Conservation (phyloP, 352 stramenopile genomes). For the Blastocystis sp. region DNA sequence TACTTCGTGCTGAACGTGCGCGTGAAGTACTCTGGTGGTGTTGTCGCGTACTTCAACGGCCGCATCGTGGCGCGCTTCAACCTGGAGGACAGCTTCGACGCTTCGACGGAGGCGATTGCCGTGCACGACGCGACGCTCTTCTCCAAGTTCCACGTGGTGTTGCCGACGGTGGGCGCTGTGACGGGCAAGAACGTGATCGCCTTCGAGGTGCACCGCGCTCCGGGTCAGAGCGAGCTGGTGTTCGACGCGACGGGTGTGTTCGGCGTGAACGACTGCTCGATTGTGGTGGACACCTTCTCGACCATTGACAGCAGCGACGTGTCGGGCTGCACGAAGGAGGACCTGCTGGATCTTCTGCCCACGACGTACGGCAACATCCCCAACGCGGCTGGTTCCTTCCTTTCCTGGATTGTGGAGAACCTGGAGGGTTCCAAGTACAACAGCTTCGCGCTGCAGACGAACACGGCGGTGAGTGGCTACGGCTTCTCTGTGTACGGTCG, state of each 20-base stretch:
- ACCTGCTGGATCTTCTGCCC: slow-evolving; percentile 12
- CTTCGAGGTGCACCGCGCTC: slow-evolving; percentile 60
- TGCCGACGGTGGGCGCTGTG: neutral
- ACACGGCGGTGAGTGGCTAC: neutral
- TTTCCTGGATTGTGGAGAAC: slow-evolving; percentile 37
- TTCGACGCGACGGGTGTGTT: slow-evolving; percentile 54
- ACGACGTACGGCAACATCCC: neutral
- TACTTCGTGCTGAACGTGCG: slow-evolving; percentile 59
- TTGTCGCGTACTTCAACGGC: slow-evolving; percentile 60
- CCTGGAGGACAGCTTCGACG: slow-evolving; percentile 46
- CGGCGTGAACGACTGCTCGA: slow-evolving; percentile 41
- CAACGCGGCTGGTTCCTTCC: neutral
- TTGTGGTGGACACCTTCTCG: slow-evolving; percentile 9
- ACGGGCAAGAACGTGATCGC: slow-evolving; percentile 41
- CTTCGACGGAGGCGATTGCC: neutral
- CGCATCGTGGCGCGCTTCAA: slow-evolving; percentile 33
- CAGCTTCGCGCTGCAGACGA: neutral
- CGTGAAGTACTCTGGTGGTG: slow-evolving; percentile 20
- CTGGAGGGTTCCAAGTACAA: slow-evolving; percentile 11
- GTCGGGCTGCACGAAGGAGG: neutral
- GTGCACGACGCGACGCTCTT: slow-evolving; percentile 5
- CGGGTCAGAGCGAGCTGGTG: neutral
- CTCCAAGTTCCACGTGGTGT: slow-evolving; percentile 57
- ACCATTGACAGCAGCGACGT: neutral
- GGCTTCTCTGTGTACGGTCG: slow-evolving; percentile 23